Base-by-base conservation (phyloP, 2,329 filamentous ascomycete species). In the Pyrenophora graminea region DNA sequence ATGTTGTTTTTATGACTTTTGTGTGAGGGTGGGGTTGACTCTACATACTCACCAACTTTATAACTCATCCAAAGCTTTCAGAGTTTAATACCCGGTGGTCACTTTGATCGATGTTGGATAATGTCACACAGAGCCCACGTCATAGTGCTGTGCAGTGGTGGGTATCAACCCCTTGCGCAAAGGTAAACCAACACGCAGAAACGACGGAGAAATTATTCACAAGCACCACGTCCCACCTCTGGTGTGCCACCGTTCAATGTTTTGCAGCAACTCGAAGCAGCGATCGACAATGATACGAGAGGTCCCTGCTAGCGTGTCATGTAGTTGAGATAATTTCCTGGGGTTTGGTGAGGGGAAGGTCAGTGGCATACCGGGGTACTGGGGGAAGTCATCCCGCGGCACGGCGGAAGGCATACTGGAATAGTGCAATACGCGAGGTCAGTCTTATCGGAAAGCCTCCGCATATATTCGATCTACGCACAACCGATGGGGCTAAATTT, bases 121-220 rank as follows among this genome's bases (percentile, higher is more conserved):
- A 19, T 33, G 32, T 32, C 7, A 30, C 25, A 15, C 15, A 25
- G 32, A 17, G 27, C 25, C 27, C 39, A 36, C 27, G 19, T 39
- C 39, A 39, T 48, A 31, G 31, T 4, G 18, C 12, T 25, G 44
- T 39, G 34, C 33, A 30, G 27, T 13, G 12, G 27, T 30, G 9
- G 27, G 10, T 5, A 30, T 30, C 27, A 12, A 30, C 27, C 9
- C 27, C 6, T 10, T 13, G 10, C 4, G 27, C 9, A 30, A 13
- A 9, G 9, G 27, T 21, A 30, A 30, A 30, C 2, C 4, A 3
- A 3, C 27, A 4, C 10, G 8, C 9, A 30, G 4, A 12, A 30
- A 30, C 7, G 30, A 49, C 50, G 50, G 50, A 44, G 39, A 21
- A 53, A 53, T 53, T 49, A 36, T 17, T 42, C 31, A 30, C 30